These are phyloP conservation scores for Heliocybe sulcata DNA, from an alignment of 1,284 basidiomycete genomes.

Conservation along the genomic window DNA sequence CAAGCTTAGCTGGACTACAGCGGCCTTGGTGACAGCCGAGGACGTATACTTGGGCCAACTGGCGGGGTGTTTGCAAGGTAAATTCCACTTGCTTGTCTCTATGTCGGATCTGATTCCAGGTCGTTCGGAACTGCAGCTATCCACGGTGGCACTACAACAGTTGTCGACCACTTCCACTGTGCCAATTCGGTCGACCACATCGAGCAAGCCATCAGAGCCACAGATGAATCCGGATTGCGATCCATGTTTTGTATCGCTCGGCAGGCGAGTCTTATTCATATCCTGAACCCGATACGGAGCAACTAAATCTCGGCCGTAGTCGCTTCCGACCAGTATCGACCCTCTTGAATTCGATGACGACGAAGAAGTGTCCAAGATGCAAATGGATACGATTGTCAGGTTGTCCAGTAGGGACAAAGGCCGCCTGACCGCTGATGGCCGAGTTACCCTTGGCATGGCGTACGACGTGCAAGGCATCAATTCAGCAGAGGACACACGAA, in stretches of 20 bases:
- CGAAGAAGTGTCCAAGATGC: constrained; percentile 18
- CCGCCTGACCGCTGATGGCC: constrained; percentile 19
- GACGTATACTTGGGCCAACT: constrained; percentile 24
- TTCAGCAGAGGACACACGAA: constrained; percentile 2
- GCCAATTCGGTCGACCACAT: constrained; percentile 20
- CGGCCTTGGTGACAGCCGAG: constrained; percentile 15
- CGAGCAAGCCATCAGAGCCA: constrained; percentile 19
- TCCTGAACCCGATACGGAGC: neutral
- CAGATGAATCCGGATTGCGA: constrained; percentile 21
- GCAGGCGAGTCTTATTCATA: constrained; percentile 13
- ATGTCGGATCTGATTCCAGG: neutral
- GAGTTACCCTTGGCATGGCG: constrained; percentile 25
- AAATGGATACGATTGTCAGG: constrained; percentile 19
- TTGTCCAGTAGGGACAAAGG: constrained; percentile 18
- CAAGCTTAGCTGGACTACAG: constrained; percentile 1
- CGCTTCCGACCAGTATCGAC: neutral
- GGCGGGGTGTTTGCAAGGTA: constrained; percentile 21
- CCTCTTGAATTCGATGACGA: constrained; percentile 18
- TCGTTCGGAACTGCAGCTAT: constrained; percentile 11
- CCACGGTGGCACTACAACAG: constrained; percentile 23
- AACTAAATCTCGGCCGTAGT: neutral
- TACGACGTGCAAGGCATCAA: constrained; percentile 10
- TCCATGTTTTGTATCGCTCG: constrained; percentile 22
- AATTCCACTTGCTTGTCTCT: neutral
- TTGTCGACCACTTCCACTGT: constrained; percentile 26